Evolutionary conservation across 768 basidiomycete species (phyloP), one percentile per base, ranked within the genome.

Genomic region (Lentinus tigrinus): DNA sequence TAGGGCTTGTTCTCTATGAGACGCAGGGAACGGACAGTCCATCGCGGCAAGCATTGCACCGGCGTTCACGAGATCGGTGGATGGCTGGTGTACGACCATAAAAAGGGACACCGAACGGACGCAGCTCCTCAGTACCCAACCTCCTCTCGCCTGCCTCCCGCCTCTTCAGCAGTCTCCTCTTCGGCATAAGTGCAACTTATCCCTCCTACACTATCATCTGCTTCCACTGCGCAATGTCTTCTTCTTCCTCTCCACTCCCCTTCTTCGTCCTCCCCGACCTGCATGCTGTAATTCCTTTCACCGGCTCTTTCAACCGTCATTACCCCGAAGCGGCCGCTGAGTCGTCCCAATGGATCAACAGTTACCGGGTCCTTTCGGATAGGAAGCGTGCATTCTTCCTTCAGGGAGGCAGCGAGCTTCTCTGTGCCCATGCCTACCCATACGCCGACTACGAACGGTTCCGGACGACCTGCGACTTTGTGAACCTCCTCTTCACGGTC

Each of bases 351-450:
- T 87, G 87, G 85, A 78, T 86, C 57, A 81, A 85, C 65, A 78
- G 79, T 63, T 85, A 81, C 72, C 69, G 81, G 53, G 73, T 83
- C 53, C 82, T 88, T 69, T 78, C 78, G 52, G 81, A 83, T 69
- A 74, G 79, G 62, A 86, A 86, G 65, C 82, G 79, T 50, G 80
- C 80, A n/a, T 84, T 83, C 70, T 88, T 87, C 64, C 73, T 81
- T 40, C 80, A 82, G 68, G 82, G 83, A 3, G 79, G 78, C 56
- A 84, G 81, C 64, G 85, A 87, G 65, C 77, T 87, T 4, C 75
- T 88, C 47, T 82, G 80, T 63, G 82, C 85, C 10, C 82, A 80
- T 67, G 80, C 75, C n/a, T 88, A 83, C 68, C 77, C 80, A 17
- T 85, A 82, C 67, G 80, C 82, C 43, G 80, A 77, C 37, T 77